A percentile compares a stretch with the other conserved stretches of the same genome.
phyloP scores from a whole-genome alignment of 345 rosid genomes.

The Euphorbia pulcherrima region DNA sequence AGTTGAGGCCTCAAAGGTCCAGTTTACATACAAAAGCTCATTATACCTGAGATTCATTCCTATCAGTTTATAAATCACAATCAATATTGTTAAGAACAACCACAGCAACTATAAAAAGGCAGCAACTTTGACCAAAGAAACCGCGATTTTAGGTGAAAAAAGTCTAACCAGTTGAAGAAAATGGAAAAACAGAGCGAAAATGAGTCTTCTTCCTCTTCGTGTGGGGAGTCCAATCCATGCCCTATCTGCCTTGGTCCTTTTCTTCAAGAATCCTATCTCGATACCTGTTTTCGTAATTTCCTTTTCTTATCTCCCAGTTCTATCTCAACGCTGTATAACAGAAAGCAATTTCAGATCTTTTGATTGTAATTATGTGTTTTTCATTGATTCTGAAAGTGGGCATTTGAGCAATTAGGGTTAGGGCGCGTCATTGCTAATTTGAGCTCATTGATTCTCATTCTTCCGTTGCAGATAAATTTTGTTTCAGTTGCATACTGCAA shows the following conservation, averaged over 20 bases:
- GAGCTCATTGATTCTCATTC: background rate
- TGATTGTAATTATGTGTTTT: background rate
- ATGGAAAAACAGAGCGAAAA: background rate
- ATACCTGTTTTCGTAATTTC: constrained; percentile 73
- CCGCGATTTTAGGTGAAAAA: background rate
- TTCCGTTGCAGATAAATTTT: constrained; percentile 68
- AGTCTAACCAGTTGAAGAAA: background rate
- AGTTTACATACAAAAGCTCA: no score
- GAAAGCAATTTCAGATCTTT: constrained; percentile 2
- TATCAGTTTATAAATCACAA: no score
- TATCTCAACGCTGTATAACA: background rate
- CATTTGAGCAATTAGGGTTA: background rate
- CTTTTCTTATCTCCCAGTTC: background rate
- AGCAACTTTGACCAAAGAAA: no score
- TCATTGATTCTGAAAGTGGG: background rate
- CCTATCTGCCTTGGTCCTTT: constrained; percentile 73
- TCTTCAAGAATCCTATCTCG: constrained; percentile 62
- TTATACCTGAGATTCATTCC: no score
- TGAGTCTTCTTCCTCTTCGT: constrained; percentile 17
- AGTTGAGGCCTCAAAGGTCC: no score
- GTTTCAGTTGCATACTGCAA: constrained; percentile 67
- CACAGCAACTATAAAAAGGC: no score
- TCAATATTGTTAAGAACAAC: no score
- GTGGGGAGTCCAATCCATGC: constrained; percentile 44
- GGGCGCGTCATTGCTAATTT: no score